Percentiles rank a stretch among this genome's conserved stretches.
phyloP scores from a whole-genome alignment of 1,284 basidiomycete genomes.

The Fistulinella cinereoalba region DNA sequence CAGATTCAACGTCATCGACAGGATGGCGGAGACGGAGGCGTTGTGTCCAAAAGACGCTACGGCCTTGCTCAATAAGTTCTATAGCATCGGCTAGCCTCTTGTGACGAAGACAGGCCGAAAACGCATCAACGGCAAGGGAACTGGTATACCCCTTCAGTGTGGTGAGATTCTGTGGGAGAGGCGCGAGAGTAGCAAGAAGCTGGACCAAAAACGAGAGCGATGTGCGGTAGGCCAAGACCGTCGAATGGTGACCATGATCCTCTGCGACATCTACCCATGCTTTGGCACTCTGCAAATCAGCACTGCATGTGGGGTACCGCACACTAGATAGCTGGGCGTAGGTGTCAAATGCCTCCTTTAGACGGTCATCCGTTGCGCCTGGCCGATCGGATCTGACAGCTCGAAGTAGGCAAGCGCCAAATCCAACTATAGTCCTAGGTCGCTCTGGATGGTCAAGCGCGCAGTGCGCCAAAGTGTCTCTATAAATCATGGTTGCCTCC shows the following conservation, averaged over 20 bases:
- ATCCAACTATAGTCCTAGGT: neutral
- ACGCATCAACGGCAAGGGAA: neutral
- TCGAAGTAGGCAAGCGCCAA: neutral
- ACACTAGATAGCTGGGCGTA: neutral
- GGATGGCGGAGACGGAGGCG: neutral
- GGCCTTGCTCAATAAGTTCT: neutral
- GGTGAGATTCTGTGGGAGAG: constrained; percentile 1
- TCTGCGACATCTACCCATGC: constrained; percentile 1
- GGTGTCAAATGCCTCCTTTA: neutral
- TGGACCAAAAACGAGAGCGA: constrained; percentile 1
- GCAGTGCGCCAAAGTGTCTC: neutral
- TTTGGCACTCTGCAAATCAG: neutral
- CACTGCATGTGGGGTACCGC: neutral
- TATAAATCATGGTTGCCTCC: neutral
- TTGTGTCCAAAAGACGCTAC: neutral
- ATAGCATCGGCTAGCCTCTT: neutral
- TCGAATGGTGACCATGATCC: constrained; percentile 1
- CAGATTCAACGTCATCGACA: neutral
- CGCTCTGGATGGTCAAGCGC: constrained; percentile 1
- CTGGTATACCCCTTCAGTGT: constrained; percentile 4
- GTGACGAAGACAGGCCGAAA: neutral
- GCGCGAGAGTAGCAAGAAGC: constrained; percentile 2
- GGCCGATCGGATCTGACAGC: neutral
- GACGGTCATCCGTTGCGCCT: neutral
- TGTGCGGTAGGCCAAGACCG: constrained; percentile 3